Percentiles rank a stretch among this genome's conserved stretches.
These are phyloP conservation scores for Quercus agrifolia DNA, from an alignment of 306 rosid genomes.

Conservation along the genomic window DNA sequence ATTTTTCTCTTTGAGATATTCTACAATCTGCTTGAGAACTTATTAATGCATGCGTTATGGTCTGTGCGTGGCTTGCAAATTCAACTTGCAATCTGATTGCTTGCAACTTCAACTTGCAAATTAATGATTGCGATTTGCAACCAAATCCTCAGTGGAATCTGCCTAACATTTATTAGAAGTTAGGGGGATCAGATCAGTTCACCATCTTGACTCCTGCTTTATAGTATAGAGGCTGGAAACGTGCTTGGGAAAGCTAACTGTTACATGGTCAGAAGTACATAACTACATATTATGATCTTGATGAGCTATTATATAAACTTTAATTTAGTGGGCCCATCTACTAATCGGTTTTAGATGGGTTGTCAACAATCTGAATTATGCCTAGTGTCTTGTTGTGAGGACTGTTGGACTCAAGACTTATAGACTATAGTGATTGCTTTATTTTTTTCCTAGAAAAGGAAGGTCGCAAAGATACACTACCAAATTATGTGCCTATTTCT, in stretches of 20 bases:
- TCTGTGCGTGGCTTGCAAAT: background rate
- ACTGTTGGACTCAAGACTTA: background rate
- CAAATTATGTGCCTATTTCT: background rate
- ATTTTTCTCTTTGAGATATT: background rate
- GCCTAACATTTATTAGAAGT: background rate
- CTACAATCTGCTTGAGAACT: background rate
- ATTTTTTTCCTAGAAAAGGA: background rate
- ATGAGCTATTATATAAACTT: background rate
- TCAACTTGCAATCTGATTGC: background rate
- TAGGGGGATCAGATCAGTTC: background rate
- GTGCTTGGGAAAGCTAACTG: background rate
- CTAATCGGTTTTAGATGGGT: background rate
- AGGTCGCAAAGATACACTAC: background rate
- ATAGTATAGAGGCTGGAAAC: background rate
- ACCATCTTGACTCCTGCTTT: background rate
- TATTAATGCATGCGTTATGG: background rate
- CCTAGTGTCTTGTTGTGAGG: background rate
- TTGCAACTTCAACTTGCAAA: background rate
- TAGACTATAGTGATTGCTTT: background rate
- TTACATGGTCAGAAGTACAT: background rate
- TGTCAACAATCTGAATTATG: background rate
- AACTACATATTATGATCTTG: background rate
- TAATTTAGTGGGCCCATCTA: background rate
- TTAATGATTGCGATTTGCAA: background rate
- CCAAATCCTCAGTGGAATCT: background rate